These are phyloP conservation scores for Dactylorhiza incarnata DNA, from an alignment of 106 monocot species.

Conservation along the genomic window DNA sequence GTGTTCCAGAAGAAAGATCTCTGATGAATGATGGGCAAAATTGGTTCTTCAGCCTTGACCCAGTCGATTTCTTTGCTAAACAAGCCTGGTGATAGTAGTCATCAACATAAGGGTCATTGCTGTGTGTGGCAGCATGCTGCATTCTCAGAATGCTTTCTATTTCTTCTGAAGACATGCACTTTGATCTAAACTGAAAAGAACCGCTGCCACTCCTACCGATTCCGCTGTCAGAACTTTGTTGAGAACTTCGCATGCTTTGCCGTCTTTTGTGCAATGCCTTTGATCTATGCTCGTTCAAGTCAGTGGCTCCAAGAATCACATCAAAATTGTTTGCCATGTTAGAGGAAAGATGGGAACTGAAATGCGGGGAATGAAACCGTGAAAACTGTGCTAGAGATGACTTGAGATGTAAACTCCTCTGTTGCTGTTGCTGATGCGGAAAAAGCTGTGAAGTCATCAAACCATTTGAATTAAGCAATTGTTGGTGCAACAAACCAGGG, in stretches of 20 bases:
- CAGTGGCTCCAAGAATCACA: conserved; percentile 21
- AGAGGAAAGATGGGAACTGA: too few relatives aligned
- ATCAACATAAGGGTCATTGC: conserved; percentile 68
- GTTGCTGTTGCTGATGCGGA: too few relatives aligned
- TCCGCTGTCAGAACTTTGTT: conserved; percentile 29
- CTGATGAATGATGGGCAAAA: conserved; percentile 56
- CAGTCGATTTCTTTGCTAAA: conserved; percentile 50
- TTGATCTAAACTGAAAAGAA: conserved; percentile 55
- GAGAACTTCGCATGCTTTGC: conserved; percentile 32
- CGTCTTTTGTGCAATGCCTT: conserved; percentile 48
- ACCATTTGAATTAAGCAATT: conserved; percentile 32
- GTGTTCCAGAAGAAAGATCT: conserved; percentile 45
- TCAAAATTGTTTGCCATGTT: conserved; percentile 35
- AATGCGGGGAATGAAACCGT: too few relatives aligned
- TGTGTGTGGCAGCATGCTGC: conserved; percentile 70
- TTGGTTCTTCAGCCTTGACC: conserved; percentile 31
- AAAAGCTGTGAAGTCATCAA: conserved; percentile 14
- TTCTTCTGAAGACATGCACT: conserved; percentile 94
- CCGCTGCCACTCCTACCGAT: conserved; percentile 39
- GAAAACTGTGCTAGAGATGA: too few relatives aligned
- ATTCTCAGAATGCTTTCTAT: conserved; percentile 84
- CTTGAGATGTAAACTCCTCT: too few relatives aligned
- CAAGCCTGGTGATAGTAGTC: conserved; percentile 97
- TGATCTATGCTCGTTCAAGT: conserved; percentile 43
- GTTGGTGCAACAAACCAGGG: conserved; percentile 33